Conservation (phyloP, 2,329 filamentous ascomycete species). For the Elsinoe australis region DNA sequence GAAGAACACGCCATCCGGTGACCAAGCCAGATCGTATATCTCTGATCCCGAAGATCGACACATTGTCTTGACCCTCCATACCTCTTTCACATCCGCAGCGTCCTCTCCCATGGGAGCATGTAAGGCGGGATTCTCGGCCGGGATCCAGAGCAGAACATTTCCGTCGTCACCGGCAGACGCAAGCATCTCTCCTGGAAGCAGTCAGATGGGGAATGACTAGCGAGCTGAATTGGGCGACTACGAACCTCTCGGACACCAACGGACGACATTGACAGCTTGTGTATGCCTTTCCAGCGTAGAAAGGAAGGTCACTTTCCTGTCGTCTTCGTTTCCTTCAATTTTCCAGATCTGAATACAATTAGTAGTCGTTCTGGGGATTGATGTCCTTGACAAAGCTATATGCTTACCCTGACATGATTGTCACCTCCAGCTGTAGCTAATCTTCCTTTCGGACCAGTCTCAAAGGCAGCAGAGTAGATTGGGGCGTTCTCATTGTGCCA, state of each 20-base stretch:
- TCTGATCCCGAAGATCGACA: constrained; percentile 89
- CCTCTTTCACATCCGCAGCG: constrained; percentile 84
- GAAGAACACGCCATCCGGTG: constrained; percentile 91
- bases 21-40: constrained; percentile 98
- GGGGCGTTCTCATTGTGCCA: constrained; percentile 98
- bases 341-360: constrained; percentile 96
- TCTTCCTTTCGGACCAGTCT: constrained; percentile 82
- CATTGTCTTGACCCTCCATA: constrained; percentile 96
- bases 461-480: constrained; percentile 96
- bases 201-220: constrained; percentile 9
- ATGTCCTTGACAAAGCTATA: neutral
- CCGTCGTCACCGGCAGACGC: constrained; percentile 95
- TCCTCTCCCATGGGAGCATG: constrained; percentile 68
- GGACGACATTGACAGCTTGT: constrained; percentile 94
- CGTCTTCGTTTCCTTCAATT: constrained; percentile 74
- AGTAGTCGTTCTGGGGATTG: too few relatives aligned
- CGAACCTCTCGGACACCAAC: constrained; percentile 87
- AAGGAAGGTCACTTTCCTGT: constrained; percentile 83
- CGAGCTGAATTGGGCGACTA: constrained; percentile 17
- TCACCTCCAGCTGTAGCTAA: constrained; percentile 92
- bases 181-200: constrained; percentile 69
- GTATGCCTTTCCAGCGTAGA: constrained; percentile 89
- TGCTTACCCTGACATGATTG: constrained; percentile 81
- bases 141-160: constrained; percentile 94
- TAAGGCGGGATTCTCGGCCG: constrained; percentile 64